These are phyloP conservation scores for Microsporum ferrugineum DNA, from an alignment of 2,329 filamentous ascomycete species.

Conservation along the genomic window DNA sequence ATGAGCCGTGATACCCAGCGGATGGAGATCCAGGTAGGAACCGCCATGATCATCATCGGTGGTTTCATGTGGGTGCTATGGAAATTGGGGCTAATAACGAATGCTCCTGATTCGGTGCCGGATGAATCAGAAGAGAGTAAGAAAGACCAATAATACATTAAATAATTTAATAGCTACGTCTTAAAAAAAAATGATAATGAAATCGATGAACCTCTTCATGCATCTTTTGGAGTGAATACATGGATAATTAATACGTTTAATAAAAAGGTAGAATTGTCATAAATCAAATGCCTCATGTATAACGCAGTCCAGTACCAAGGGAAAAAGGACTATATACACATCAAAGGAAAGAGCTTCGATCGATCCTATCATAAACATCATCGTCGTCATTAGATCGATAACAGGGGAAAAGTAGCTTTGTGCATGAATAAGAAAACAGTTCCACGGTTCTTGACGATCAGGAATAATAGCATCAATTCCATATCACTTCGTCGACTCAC, in stretches of 20 bases:
- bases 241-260: neutral
- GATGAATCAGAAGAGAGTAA: constrained; percentile 7
- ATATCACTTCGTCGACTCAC: neutral
- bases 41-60: constrained; percentile 46
- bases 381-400: constrained; percentile 2
- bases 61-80: constrained; percentile 61
- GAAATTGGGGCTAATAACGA: constrained; percentile 38
- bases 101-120: constrained; percentile 17
- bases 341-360: neutral
- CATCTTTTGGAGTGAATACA: neutral
- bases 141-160: constrained; percentile 8
- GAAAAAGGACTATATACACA: neutral
- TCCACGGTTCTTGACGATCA: neutral
- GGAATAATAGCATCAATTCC: neutral
- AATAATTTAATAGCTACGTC: neutral
- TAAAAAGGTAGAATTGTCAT: neutral
- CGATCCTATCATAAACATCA: constrained; percentile 4
- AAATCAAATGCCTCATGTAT: constrained; percentile 3
- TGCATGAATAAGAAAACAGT: neutral
- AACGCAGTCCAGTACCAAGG: neutral
- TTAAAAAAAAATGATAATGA: constrained; percentile 2
- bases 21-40: constrained; percentile 42
- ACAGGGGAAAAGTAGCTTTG: neutral
- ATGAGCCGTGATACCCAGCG: constrained; percentile 33
- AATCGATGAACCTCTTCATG: neutral